Evolutionary conservation across 2,329 filamentous ascomycete species (phyloP).

Genomic region (Colletotrichum chlorophyti): DNA sequence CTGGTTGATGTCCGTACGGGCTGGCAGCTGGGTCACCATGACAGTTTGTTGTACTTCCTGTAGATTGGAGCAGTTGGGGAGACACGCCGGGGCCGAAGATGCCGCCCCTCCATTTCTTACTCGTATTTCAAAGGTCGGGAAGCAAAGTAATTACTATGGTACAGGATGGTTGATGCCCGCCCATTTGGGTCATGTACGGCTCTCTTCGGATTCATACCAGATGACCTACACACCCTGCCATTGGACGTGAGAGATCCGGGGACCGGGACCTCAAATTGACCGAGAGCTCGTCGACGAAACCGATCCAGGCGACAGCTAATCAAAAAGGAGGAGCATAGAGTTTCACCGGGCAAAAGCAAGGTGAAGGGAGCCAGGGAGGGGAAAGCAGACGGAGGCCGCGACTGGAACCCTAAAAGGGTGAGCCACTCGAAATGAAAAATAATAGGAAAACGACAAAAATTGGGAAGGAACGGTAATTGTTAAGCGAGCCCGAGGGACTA

Average conservation of each 20-base stretch:
- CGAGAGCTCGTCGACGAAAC: too few species aligned
- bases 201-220: too few species aligned
- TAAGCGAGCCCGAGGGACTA: conserved; percentile 20
- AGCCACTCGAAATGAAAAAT: not conserved
- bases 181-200: not conserved
- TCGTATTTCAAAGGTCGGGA: too few species aligned
- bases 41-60: too few species aligned
- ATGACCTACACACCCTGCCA: too few species aligned
- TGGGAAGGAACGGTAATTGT: conserved; percentile 22
- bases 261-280: conserved; percentile 20
- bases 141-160: too few species aligned
- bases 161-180: too few species aligned
- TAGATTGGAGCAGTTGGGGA: not conserved
- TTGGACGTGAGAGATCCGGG: conserved; percentile 1
- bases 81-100: conserved; percentile 22
- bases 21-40: too few species aligned
- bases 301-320: not conserved
- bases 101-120: conserved; percentile 21
- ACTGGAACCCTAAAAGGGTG: conserved; percentile 24
- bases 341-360: not conserved
- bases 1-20: too few species aligned
- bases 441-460: conserved; percentile 17
- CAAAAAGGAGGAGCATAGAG: not conserved
- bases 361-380: not conserved
- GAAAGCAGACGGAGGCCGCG: conserved; percentile 1